Evolutionary conservation across 2,329 filamentous ascomycete genomes (phyloP), one percentile per base, ranked within the genome.

Genomic region (Plenodomus lindquistii): DNA sequence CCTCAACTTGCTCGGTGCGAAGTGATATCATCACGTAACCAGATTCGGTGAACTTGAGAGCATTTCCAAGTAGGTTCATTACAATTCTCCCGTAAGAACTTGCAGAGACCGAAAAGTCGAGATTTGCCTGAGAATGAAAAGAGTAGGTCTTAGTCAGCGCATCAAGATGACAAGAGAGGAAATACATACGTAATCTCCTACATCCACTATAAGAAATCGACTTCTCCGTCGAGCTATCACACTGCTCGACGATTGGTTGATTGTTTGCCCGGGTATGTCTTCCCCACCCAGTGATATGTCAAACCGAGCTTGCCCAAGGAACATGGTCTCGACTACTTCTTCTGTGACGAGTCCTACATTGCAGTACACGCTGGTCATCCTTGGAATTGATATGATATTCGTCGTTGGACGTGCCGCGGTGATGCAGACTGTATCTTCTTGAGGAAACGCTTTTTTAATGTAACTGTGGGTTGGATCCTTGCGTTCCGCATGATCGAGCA

Each of bases 41-140:
- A 4, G 52, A 46, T 6, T 62, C 42, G 0, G 67, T 69, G 36
- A 63, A 70, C 29, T 70, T 70, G 18, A 70, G 22, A 1, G 67
- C 57, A 39, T 70, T 70, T 3, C 64, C 64, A 16, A 69, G 53
- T 3, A 69, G 40, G 36, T 70, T 53, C 62, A 68, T 66, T 2
- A 70, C 46, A 20, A 69, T 59, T 29, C 67, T 40, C 34, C 56
- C 57, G 53, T 58, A 67, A 7, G 60, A 54, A 1, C 66, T 64
- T 2, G 54, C 47, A 0, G 79, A 71, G 11, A 66, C 29, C 4
- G 39, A 57, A 13, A 77, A 76, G 8, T 60, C 55, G 73, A 78
- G 79, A 16, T 55, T 51, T 6, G 50, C 29, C 37, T 39, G n/a
- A 3, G n/a, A 31, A 8, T 4, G 15, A 17, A 8, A 16, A 18